Conservation (phyloP, 306 rosid genomes). For the Vigna nakashimae region DNA sequence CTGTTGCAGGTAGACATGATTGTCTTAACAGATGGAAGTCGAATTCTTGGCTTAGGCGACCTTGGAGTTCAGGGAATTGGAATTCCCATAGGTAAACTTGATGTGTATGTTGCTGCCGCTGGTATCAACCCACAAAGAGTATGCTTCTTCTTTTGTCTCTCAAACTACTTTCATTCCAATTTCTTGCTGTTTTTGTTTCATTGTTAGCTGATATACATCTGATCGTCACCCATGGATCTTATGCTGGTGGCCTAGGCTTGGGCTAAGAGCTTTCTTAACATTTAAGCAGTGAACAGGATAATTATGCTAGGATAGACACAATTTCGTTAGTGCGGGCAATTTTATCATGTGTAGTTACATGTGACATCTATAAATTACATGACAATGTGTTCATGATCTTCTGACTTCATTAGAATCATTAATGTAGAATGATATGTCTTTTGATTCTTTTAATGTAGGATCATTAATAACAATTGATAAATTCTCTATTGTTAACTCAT, state of each 20-base stretch:
- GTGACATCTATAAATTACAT: constrained; percentile 11
- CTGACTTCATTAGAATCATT: constrained; percentile 6
- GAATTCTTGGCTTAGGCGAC: constrained; percentile 99
- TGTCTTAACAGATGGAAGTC: constrained; percentile 98
- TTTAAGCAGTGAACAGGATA: constrained; percentile 21
- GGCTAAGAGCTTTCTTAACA: constrained; percentile 30
- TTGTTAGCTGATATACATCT: constrained; percentile 27
- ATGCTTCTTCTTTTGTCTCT: constrained; percentile 49
- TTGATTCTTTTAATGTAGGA: constrained; percentile 6
- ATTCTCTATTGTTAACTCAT: constrained; percentile 30
- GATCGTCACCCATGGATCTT: constrained; percentile 16
- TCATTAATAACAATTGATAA: constrained; percentile 11
- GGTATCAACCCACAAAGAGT: constrained; percentile 96
- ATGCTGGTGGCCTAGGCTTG: constrained; percentile 2
- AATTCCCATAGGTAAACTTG: constrained; percentile 98
- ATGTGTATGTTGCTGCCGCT: constrained; percentile 98
- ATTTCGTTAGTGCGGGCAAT: constrained; percentile 35
- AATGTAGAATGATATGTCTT: constrained; percentile 26
- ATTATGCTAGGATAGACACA: constrained; percentile 22
- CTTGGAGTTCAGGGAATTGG: constrained; percentile 99
- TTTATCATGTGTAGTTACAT: constrained; percentile 27
- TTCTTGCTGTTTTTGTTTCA: constrained; percentile 15
- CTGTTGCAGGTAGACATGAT: constrained; percentile 96
- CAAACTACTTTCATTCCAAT: not conserved
- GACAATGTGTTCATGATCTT: constrained; percentile 27